Base-by-base conservation (phyloP, 768 basidiomycete genomes). In the Boletus rubropictus region DNA sequence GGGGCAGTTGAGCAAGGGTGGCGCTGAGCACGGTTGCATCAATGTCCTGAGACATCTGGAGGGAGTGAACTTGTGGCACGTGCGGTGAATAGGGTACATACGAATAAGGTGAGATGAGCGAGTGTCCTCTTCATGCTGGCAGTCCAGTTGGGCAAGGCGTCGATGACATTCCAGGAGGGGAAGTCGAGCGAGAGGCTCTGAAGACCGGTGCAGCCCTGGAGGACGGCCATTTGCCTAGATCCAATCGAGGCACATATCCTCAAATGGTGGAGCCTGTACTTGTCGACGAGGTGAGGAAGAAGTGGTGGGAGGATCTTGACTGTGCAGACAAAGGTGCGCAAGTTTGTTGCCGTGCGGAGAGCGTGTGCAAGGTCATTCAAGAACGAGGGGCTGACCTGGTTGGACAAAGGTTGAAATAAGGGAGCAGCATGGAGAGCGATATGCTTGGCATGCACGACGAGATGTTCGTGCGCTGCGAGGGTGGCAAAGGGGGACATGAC, bases 131-230 rank as follows among this genome's bases (percentile, higher is more conserved):
- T 64, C 39, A 82, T 58, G 22, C 58, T 57, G 7, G 56, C 56
- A 3, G 71, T 62, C 86, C 87, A 89, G 18, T 53, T 60, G 9
- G 86, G 82, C 17, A 89, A 58, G 7, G 69, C 53, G 57, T 84
- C 75, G 43, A 84, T 66, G 18, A 83, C 63, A 52, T 75, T 77
- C 80, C 81, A 82, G 3, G 79, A 79, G n/a, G 80, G 77, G 42
- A 64, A 71, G 41, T 86, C 79, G 22, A 89, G 64, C 5, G 73
- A 65, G 14, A 89, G 54, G 20, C 60, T 70, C 10, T 69, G 69
- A 27, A 86, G 59, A 0, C 38, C 62, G 62, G 17, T 51, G 15
- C 80, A 50, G 20, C 70, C 57, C 11, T 67, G 48, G 21, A 86
- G 67, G 44, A 70, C 63, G 17, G 64, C 55, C 0, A 75, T 61